Evolutionary conservation across 106 monocot genomes (phyloP).

Genomic region (Iris macrosiphon): DNA sequence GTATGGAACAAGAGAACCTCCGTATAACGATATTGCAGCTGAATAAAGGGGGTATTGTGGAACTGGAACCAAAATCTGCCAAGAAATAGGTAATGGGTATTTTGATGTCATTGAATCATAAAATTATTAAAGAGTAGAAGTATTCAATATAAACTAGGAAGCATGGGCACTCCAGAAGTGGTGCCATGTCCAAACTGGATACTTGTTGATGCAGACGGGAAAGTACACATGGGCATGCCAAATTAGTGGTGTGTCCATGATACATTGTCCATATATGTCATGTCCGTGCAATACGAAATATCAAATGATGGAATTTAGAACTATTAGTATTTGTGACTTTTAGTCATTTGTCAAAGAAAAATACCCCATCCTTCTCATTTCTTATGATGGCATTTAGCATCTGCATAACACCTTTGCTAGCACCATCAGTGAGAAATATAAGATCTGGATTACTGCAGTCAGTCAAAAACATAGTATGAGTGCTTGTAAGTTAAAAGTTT

Average conservation of each 20-base stretch:
- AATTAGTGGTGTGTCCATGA: no score
- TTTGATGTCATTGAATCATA: background rate
- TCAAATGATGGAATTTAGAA: no score
- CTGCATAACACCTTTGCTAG: constrained; percentile 99
- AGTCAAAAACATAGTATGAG: constrained; percentile 7
- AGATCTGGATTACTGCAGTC: constrained; percentile 86
- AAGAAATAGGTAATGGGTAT: constrained; percentile 4
- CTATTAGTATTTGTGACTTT: no score
- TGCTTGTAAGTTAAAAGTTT: background rate
- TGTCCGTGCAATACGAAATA: no score
- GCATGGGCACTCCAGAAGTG: no score
- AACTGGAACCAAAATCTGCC: constrained; percentile 93
- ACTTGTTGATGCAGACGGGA: no score
- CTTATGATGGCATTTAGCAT: constrained; percentile 78
- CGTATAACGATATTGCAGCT: constrained; percentile 81
- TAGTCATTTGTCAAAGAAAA: background rate
- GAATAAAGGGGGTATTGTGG: constrained; percentile 99
- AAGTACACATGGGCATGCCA: no score
- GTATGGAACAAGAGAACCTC: constrained; percentile 92
- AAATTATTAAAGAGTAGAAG: background rate
- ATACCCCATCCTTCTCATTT: constrained; percentile 93
- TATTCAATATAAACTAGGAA: no score
- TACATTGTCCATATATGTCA: no score
- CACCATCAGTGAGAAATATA: constrained; percentile 95
- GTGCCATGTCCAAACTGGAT: no score